Conservation (phyloP, 371 early-diverging fungal species). For the Modicella reniformis region DNA sequence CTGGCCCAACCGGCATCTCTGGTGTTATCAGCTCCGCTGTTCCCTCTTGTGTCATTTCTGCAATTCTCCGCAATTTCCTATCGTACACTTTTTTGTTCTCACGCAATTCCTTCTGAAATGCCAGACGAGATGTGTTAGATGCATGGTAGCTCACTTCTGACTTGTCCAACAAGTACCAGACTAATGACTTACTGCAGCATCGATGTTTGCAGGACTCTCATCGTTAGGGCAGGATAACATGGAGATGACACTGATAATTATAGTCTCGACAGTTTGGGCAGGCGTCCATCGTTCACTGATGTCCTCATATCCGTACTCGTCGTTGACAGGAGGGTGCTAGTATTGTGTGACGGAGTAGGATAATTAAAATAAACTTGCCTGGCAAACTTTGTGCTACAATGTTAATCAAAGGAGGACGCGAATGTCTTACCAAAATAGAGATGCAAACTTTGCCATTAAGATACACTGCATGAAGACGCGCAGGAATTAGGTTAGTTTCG, state of each 20-base stretch:
- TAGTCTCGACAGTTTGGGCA: slow-evolving; percentile 93
- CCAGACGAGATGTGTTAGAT: not conserved
- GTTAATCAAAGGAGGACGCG: not conserved
- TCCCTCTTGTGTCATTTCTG: slow-evolving; percentile 56
- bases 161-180: not conserved
- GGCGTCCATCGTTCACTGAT: slow-evolving; percentile 94
- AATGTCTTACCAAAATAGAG: slow-evolving; percentile 79
- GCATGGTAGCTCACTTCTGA: not conserved
- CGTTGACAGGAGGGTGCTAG: slow-evolving; percentile 82
- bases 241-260: slow-evolving; percentile 85
- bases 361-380: not conserved
- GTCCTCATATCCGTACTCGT: slow-evolving; percentile 92
- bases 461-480: slow-evolving; percentile 63
- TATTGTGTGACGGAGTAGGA: not conserved
- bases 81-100: slow-evolving; percentile 76
- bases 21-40: too few relatives aligned
- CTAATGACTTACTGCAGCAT: slow-evolving; percentile 78
- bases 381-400: not conserved
- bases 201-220: slow-evolving; percentile 91
- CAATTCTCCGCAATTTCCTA: slow-evolving; percentile 76
- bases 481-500: not conserved
- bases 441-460: slow-evolving; percentile 91
- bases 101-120: slow-evolving; percentile 77
- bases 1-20: not conserved
- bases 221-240: slow-evolving; percentile 95